Conservation (phyloP, 495 filamentous ascomycete species). For the Immersiella caudata region DNA sequence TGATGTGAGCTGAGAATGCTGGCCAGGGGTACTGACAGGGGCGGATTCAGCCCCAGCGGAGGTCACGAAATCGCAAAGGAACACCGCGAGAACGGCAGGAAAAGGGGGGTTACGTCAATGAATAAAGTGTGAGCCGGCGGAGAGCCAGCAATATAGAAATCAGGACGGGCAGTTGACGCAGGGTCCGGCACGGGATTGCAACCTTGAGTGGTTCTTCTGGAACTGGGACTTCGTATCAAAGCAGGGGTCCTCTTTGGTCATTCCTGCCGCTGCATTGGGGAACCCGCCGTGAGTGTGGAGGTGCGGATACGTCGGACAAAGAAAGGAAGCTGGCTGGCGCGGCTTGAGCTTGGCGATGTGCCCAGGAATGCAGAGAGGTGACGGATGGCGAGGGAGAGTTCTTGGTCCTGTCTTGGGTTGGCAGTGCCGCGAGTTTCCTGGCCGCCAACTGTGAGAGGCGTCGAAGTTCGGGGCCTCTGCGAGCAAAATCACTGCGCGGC, state of each 20-base stretch:
- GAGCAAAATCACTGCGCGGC: background rate
- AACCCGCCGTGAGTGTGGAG: constrained; percentile 13
- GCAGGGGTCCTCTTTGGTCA: constrained; percentile 21
- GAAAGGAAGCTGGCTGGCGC: constrained; percentile 7
- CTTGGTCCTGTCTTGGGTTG: background rate
- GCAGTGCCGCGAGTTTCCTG: background rate
- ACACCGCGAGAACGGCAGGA: background rate
- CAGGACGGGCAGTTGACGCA: constrained; percentile 13
- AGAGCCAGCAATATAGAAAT: constrained; percentile 19
- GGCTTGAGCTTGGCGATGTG: constrained; percentile 2
- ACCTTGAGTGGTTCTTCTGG: constrained; percentile 4
- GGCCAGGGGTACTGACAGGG: constrained; percentile 1
- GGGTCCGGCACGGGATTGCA: constrained; percentile 15
- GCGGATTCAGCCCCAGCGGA: background rate
- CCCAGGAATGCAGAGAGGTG: background rate
- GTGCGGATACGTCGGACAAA: constrained; percentile 17
- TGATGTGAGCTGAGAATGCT: background rate
- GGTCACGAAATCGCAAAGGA: background rate
- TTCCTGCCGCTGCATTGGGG: constrained; percentile 16
- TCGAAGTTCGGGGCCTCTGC: background rate
- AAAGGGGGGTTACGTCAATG: constrained; percentile 19
- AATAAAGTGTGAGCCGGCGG: background rate
- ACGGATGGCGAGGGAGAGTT: background rate
- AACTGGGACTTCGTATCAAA: constrained; percentile 22
- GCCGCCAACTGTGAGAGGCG: background rate